Conservation (phyloP, 2,329 filamentous ascomycete species). For the Trichoderma pleuroti region DNA sequence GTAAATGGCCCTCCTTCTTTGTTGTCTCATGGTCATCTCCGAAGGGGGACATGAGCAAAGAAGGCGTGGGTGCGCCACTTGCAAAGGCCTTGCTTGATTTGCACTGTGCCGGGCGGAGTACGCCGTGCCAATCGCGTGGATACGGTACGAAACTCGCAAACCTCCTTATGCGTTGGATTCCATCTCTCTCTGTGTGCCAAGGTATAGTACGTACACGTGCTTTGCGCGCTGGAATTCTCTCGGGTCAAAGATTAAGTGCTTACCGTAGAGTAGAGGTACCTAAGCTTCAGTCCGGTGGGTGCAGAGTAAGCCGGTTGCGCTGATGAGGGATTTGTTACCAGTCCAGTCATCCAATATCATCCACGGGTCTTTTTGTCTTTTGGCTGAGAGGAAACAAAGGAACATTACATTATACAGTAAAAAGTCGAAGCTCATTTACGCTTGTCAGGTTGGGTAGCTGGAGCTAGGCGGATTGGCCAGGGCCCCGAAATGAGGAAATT, state of each 20-base stretch:
- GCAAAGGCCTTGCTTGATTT: not conserved
- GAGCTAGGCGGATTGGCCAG: not conserved
- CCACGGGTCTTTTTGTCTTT: not conserved
- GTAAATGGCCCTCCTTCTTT: not conserved
- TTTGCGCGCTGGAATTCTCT: not conserved
- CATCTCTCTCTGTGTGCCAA: not conserved
- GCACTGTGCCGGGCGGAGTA: not conserved
- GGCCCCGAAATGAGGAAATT: constrained; percentile 11
- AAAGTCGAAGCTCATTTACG: not conserved
- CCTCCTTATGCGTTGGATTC: not conserved
- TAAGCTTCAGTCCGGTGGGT: not conserved
- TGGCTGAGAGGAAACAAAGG: not conserved
- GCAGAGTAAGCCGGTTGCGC: not conserved
- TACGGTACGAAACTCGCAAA: not conserved
- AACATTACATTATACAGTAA: not conserved
- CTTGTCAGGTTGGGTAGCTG: not conserved
- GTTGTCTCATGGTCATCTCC: constrained; percentile 7
- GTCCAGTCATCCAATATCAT: not conserved
- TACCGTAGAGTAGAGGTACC: not conserved
- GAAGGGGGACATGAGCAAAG: not conserved
- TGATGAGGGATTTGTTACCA: not conserved
- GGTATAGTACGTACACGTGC: not conserved
- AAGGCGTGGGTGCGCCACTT: not conserved
- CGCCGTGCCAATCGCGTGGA: not conserved
- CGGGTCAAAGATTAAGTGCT: not conserved